Base-by-base conservation (phyloP, 148 eudicot genomes). In the Rhododendron griersonianum region DNA sequence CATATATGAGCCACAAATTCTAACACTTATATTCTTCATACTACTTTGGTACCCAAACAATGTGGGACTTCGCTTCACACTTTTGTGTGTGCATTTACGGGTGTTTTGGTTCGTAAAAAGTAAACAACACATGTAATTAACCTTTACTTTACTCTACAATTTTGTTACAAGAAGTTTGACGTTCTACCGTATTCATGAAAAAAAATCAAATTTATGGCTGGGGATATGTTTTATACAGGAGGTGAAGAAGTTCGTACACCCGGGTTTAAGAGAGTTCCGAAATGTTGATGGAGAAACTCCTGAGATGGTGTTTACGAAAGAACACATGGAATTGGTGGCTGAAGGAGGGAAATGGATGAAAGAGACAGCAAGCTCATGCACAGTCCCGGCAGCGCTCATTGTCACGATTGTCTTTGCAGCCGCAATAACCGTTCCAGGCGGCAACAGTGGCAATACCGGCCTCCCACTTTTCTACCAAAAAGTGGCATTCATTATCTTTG, bases 281-380 rank as follows among this genome's bases (percentile, higher is more conserved):
- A 81, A 81, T 11, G 0, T 0, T 0, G 2, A 8, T 0, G 3
- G 33, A 16, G 45, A 81, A 55, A 81, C 45, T 53, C 83, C 83
- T 15, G 45, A 4, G 55, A 33, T 18, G 67, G 45, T 55, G 3
- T 81, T 81, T 53, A 81, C 65, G 5, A 8, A 0, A 16, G 67
- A 53, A 11, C 83, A 81, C 23, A 33, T 2, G 67, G 3, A 51
- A 0, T 35, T 81, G 35, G 69, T 19, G 9, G 30, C 15, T 50
- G 4, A 55, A 53, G 69, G 69, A 2, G 69, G 8, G 2, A 35
- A 19, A 33, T 81, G 69, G 83, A 55, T 81, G 83, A 81, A 55
- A 81, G 69, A 18, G 9, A 81, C 83, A 8, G 83, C 83, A 55
- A 81, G 35, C 21, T 81, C 67, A 8, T 81, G 69, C 28, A 35